phyloP scores from a whole-genome alignment of 139 green algal species.

The Protoeuglena noctilucae region DNA sequence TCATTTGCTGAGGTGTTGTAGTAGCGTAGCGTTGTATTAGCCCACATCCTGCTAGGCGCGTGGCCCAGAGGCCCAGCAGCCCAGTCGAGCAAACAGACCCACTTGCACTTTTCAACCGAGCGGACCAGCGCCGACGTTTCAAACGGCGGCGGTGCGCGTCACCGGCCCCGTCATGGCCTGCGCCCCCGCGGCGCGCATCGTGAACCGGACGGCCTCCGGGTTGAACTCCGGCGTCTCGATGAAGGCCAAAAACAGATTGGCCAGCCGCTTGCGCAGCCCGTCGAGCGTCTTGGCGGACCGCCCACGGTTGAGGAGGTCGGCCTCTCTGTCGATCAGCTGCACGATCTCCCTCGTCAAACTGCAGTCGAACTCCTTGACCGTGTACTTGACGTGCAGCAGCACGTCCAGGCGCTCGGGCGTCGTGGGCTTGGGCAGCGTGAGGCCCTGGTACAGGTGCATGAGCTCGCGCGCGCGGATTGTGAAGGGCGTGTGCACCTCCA shows the following conservation, averaged over 20 bases:
- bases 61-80: no score
- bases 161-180: background rate
- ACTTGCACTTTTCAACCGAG: no score
- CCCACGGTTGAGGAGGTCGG: conserved; percentile 66
- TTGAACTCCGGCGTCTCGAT: conserved; percentile 65
- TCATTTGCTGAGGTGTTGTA: no score
- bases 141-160: no score
- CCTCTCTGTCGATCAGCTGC: conserved; percentile 64
- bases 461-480: conserved; percentile 63
- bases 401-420: conserved; percentile 65
- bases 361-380: conserved; percentile 66
- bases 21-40: no score
- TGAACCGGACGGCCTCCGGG: conserved; percentile 14
- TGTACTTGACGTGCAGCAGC: conserved; percentile 76
- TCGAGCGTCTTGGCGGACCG: conserved; percentile 37
- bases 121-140: no score
- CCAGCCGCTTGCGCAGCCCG: conserved; percentile 54
- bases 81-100: no score
- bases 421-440: conserved; percentile 32
- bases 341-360: conserved; percentile 57
- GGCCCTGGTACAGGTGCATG: conserved; percentile 51
- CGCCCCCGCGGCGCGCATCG: background rate
- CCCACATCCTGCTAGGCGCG: no score
- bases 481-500: conserved; percentile 60
- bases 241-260: conserved; percentile 53